Percentiles rank a stretch among this genome's conserved stretches.
Evolutionary conservation across 345 rosid genomes (phyloP).

Genomic region (Raphanus sativus): DNA sequence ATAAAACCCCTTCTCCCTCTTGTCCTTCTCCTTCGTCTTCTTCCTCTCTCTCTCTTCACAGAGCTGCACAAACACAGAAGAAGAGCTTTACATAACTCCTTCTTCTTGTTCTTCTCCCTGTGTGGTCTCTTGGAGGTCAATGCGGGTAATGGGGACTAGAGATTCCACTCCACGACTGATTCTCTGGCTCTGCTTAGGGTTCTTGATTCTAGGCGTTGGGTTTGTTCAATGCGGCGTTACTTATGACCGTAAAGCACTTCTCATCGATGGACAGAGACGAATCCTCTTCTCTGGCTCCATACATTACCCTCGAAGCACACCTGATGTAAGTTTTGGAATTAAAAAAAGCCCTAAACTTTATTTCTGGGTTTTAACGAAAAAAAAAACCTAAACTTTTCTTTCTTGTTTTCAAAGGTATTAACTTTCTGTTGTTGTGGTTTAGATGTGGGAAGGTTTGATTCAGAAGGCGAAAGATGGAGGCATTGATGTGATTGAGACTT

Average conservation of each 20-base stretch:
- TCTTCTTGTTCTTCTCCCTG: too few relatives aligned
- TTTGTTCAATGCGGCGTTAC: constrained; percentile 21
- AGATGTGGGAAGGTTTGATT: constrained; percentile 99
- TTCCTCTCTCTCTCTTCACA: neutral
- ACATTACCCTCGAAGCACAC: constrained; percentile 93
- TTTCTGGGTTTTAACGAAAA: neutral
- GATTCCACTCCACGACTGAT: constrained; percentile 42
- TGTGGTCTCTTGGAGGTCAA: neutral
- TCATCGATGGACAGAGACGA: constrained; percentile 69
- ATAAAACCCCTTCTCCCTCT: constrained; percentile 33
- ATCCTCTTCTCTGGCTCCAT: constrained; percentile 92
- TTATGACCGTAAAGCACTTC: too few relatives aligned
- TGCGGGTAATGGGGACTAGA: constrained; percentile 49
- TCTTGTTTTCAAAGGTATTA: neutral
- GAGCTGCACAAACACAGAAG: neutral
- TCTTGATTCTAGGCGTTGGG: constrained; percentile 47
- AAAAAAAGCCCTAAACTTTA: constrained; percentile 8
- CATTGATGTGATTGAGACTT: constrained; percentile 91
- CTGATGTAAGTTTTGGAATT: constrained; percentile 49
- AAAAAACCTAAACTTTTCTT: neutral
- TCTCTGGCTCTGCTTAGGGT: constrained; percentile 43
- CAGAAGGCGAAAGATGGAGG: constrained; percentile 98
- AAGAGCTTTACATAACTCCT: neutral
- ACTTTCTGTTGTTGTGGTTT: neutral
- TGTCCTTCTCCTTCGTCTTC: neutral